A percentile compares a stretch with the other conserved stretches of the same genome.
These are phyloP conservation scores for Fomitopsis serialis DNA, from an alignment of 768 basidiomycete species.

Conservation along the genomic window DNA sequence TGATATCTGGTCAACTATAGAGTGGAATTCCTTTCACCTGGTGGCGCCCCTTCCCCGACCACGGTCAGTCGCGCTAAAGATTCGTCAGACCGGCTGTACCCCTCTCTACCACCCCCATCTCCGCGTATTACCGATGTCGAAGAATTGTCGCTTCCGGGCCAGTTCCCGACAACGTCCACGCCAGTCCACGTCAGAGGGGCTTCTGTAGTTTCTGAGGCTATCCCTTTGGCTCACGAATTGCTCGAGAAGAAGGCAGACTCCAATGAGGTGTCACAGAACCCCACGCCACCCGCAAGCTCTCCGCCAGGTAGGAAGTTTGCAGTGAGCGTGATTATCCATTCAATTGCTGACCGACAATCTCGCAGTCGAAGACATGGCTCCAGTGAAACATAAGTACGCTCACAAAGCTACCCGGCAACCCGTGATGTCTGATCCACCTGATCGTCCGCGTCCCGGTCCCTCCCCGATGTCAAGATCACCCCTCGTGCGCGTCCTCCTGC, in stretches of 20 bases:
- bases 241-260: background rate
- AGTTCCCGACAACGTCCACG: background rate
- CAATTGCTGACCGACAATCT: too few relatives aligned
- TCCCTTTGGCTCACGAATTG: background rate
- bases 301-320: background rate
- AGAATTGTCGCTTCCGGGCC: background rate
- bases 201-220: background rate
- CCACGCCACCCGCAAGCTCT: conserved; percentile 9
- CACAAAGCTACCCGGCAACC: too few relatives aligned
- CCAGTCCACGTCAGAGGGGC: background rate
- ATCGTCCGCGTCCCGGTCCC: background rate
- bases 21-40: too few relatives aligned
- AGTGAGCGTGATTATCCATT: too few relatives aligned
- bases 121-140: background rate
- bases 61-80: background rate
- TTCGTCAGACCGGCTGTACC: background rate
- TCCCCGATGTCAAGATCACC: background rate
- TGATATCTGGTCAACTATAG: too few relatives aligned
- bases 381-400: too few relatives aligned
- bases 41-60: background rate
- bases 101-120: background rate
- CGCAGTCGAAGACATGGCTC: too few relatives aligned
- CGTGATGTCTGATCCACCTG: background rate
- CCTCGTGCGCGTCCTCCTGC: background rate
- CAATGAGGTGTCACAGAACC: conserved; percentile 1